Evolutionary conservation across 139 green algal genomes (phyloP).

Genomic region (Chlorella sp.): DNA sequence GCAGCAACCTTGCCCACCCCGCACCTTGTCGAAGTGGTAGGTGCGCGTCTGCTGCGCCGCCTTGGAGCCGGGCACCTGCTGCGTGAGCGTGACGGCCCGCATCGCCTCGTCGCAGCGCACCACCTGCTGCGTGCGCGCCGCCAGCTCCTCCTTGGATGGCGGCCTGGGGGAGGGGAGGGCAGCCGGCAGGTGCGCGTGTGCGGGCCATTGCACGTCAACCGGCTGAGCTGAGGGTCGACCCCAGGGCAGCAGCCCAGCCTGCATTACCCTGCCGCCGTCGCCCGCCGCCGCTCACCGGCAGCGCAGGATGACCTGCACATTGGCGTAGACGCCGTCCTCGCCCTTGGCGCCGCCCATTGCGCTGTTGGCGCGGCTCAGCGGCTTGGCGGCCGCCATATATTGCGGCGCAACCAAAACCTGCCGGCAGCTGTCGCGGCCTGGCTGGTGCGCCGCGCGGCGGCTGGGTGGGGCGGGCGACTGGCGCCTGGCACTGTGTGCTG

Average conservation of each 20-base stretch:
- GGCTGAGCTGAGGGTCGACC: no score
- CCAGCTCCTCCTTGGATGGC: constrained; percentile 77
- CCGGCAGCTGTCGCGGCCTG: no score
- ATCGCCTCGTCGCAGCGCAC: constrained; percentile 83
- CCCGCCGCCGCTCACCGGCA: constrained; percentile 82
- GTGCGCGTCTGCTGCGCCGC: constrained; percentile 79
- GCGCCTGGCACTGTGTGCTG: no score
- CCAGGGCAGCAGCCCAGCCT: no score
- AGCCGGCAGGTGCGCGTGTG: neutral
- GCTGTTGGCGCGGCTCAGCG: constrained; percentile 21
- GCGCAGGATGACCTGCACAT: constrained; percentile 96
- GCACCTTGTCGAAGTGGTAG: constrained; percentile 95
- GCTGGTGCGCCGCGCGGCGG: no score
- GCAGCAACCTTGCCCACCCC: no score
- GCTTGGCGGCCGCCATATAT: neutral
- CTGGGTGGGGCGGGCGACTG: no score
- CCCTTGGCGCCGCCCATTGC: neutral
- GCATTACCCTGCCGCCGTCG: neutral
- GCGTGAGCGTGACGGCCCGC: constrained; percentile 82
- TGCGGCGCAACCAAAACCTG: no score
- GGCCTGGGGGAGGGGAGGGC: constrained; percentile 62
- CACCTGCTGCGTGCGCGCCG: constrained; percentile 68
- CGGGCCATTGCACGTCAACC: no score
- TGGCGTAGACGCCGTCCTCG: constrained; percentile 69
- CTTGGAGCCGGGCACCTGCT: constrained; percentile 65